Base-by-base conservation (phyloP, 2,329 filamentous ascomycete species). In the Apiospora aurea region DNA sequence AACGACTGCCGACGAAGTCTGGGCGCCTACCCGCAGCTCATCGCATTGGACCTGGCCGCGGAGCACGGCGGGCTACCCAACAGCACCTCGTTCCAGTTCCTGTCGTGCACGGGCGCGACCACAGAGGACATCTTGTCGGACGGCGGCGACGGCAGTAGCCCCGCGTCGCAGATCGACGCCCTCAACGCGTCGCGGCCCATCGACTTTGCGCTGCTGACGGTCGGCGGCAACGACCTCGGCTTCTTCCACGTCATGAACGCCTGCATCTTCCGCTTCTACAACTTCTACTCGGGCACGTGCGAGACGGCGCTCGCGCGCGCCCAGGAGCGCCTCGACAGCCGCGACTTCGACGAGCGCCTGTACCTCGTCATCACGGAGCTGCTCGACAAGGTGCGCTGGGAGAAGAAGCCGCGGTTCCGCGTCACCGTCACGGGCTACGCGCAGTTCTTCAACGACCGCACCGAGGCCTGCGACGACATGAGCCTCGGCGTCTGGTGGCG, bases 241-340 rank as follows among this genome's bases (percentile, higher is more conserved):
- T 87, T 86, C 79, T 87, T 85, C 73, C 82, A 84, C 49, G 83
- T 87, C 26, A 85, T 87, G 77, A 86, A 87, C 75, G 84, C 84
- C 34, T 87, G 85, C 75, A 82, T 87, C 21, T 86, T 87, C 74
- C 81, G 84, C 44, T 86, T 86, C 76, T 86, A 87, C 75, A 83
- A 82, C 75, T 84, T 85, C 77, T 85, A 84, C 77, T 85, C 83
- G 21, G 84, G 84, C 6, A 84, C 84, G 0, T 87, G 85, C 76
- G 81, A 82, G 69, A 72, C 80, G 3, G 83, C 84, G 1, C 80
- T 86, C 1, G 76, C 74, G 10, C 78, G 78, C 8, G 79, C 83
- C 0, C 80, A 81, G 26, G 75, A 77, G 4, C 76, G 78, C 41
- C 76, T 85, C 68, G 77, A 78, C 24, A 76, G 81, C 72, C 75